Conservation (phyloP, 305 asterid genomes). For the Nicotiana rustica region DNA sequence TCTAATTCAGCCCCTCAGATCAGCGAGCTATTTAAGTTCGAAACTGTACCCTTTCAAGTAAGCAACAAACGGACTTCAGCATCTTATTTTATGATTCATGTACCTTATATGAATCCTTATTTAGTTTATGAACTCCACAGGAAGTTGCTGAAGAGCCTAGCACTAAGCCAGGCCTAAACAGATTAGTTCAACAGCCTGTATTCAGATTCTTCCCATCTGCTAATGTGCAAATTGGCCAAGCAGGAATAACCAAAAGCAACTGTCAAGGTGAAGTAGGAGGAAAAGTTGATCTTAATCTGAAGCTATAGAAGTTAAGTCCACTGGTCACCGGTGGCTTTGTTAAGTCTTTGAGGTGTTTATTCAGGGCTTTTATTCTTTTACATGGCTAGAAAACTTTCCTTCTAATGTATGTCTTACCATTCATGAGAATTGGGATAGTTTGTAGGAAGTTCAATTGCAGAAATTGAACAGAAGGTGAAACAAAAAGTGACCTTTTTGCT, state of each 20-base stretch:
- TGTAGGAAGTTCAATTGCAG: no score
- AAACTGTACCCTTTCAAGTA: slow-evolving; percentile 53
- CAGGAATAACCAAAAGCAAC: slow-evolving; percentile 37
- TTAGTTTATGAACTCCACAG: slow-evolving; percentile 43
- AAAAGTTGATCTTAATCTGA: slow-evolving; percentile 73
- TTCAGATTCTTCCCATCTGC: slow-evolving; percentile 69
- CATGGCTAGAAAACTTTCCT: background rate
- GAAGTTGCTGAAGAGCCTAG: slow-evolving; percentile 41
- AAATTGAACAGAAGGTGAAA: background rate
- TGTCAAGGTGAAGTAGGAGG: slow-evolving; percentile 51
- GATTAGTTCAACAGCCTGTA: slow-evolving; percentile 42
- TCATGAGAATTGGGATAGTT: background rate
- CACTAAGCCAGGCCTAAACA: slow-evolving; percentile 40
- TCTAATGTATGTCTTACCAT: background rate
- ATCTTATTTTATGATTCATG: background rate
- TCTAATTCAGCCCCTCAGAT: slow-evolving; percentile 37
- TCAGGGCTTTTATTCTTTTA: background rate
- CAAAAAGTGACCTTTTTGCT: background rate
- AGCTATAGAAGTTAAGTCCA: slow-evolving; percentile 53
- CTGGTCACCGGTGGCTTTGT: background rate
- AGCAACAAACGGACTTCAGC: slow-evolving; percentile 4
- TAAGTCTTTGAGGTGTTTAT: background rate
- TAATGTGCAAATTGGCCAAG: slow-evolving; percentile 43
- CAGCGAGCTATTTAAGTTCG: slow-evolving; percentile 41
- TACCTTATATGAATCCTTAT: background rate